These are phyloP conservation scores for Geotrichum cucujoidarum DNA, from an alignment of 1,139 yeast species.

Conservation along the genomic window DNA sequence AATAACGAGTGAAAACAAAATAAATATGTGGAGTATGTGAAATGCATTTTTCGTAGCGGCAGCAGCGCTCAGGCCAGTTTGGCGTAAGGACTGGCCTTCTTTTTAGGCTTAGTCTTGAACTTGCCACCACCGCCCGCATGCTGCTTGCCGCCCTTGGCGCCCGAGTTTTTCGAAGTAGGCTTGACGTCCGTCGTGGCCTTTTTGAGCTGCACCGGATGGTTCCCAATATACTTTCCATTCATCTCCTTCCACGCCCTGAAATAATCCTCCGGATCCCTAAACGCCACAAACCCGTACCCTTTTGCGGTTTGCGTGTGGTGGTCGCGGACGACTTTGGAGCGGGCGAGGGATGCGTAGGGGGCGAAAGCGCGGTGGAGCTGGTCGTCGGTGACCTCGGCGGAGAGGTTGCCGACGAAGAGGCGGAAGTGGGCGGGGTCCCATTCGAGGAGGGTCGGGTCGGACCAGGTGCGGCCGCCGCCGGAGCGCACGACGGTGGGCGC, in stretches of 20 bases:
- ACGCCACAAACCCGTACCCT: conserved; percentile 71
- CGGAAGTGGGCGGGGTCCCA: conserved; percentile 70
- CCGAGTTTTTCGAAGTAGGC: no score
- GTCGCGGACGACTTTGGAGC: conserved; percentile 45
- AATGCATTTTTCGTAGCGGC: background rate
- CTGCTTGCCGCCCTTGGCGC: background rate
- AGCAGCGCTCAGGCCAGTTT: background rate
- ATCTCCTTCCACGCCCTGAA: conserved; percentile 65
- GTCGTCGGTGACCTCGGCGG: conserved; percentile 61
- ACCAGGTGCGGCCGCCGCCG: conserved; percentile 49
- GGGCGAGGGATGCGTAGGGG: conserved; percentile 47
- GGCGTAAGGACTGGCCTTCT: background rate
- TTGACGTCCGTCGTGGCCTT: conserved; percentile 53
- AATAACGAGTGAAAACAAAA: background rate
- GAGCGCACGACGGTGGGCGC: conserved; percentile 44
- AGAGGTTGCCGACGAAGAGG: conserved; percentile 69
- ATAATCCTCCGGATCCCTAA: conserved; percentile 55
- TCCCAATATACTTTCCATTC: conserved; percentile 73
- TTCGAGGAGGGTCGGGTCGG: conserved; percentile 45
- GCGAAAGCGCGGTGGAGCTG: conserved; percentile 49
- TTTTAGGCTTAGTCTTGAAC: background rate
- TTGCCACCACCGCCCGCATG: background rate
- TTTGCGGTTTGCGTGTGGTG: conserved; percentile 40
- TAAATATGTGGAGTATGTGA: background rate
- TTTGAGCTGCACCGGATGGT: conserved; percentile 65